A percentile compares a stretch with the other conserved stretches of the same genome.
phyloP scores from a whole-genome alignment of 306 rosid genomes.

The Vachellia pachyceras region DNA sequence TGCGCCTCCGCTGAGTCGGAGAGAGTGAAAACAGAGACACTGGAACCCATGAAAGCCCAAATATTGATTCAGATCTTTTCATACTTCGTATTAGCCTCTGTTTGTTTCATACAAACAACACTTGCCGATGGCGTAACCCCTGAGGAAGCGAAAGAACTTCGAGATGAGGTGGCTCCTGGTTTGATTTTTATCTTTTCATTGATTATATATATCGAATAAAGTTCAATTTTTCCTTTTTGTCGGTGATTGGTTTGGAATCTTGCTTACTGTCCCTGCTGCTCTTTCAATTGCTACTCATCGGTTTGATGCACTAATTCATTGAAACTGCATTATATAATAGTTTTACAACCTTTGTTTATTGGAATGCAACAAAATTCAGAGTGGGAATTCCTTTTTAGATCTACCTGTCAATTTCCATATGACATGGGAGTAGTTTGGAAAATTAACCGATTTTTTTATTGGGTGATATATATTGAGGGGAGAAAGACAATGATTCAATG shows the following conservation, averaged over 20 bases:
- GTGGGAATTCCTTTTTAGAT: background rate
- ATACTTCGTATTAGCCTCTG: slow-evolving; percentile 40
- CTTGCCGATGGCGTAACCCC: slow-evolving; percentile 69
- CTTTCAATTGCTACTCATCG: background rate
- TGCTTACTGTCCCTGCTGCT: background rate
- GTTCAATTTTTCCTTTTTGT: background rate
- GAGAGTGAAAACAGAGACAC: background rate
- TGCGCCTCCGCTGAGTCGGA: background rate
- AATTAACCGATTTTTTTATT: background rate
- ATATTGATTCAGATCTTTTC: slow-evolving; percentile 47
- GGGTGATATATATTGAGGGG: slow-evolving; percentile 7
- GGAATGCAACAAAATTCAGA: background rate
- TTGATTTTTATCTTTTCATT: background rate
- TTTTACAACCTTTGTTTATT: background rate
- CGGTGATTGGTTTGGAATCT: background rate
- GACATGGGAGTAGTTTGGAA: background rate
- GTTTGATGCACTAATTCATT: background rate
- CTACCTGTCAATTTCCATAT: background rate
- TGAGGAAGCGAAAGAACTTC: slow-evolving; percentile 72
- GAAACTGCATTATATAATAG: background rate
- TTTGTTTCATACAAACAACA: slow-evolving; percentile 29
- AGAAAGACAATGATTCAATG: background rate
- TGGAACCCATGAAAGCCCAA: slow-evolving; percentile 51
- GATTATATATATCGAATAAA: background rate
- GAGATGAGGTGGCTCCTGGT: slow-evolving; percentile 64